These are phyloP conservation scores for Globisporangium abappressorium DNA, from an alignment of 352 stramenopile genomes.

Conservation along the genomic window DNA sequence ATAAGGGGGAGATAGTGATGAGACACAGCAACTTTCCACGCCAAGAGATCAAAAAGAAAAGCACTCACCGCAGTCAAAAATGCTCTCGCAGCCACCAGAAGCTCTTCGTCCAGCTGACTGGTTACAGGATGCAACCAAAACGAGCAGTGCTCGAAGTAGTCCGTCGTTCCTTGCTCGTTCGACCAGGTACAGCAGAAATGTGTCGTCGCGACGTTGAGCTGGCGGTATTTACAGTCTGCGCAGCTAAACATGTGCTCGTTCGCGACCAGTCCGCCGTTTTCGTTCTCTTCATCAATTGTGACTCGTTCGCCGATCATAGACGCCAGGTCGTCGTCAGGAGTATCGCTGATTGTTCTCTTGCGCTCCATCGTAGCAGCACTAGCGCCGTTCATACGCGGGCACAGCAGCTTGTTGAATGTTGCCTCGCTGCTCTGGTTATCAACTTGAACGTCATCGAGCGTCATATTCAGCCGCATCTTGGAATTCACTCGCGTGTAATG, in stretches of 20 bases:
- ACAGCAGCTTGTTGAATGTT: conserved; percentile 82
- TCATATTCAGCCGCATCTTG: conserved; percentile 86
- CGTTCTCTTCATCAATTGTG: conserved; percentile 23
- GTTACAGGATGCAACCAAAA: conserved; percentile 86
- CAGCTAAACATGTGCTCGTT: conserved; percentile 80
- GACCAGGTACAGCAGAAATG: conserved; percentile 90
- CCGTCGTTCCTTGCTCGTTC: conserved; percentile 84
- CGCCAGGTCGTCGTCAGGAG: conserved; percentile 48
- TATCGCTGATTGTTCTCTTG: conserved; percentile 39
- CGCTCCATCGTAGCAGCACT: conserved; percentile 18
- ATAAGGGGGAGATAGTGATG: conserved; percentile 3
- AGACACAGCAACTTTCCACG: conserved; percentile 1
- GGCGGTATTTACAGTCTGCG: conserved; percentile 79
- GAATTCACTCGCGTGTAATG: conserved; percentile 74
- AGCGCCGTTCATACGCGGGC: conserved; percentile 51
- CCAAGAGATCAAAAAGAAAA: background rate
- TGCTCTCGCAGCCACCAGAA: conserved; percentile 65
- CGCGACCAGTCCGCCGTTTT: conserved; percentile 44
- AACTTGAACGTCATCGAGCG: conserved; percentile 82
- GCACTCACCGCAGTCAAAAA: conserved; percentile 70
- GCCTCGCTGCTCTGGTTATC: conserved; percentile 86
- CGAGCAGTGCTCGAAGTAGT: conserved; percentile 89
- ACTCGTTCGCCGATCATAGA: conserved; percentile 36
- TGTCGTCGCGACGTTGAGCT: conserved; percentile 74
- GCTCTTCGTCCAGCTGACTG: conserved; percentile 83